Base-by-base conservation (phyloP, 495 filamentous ascomycete species). In the Penicillium dipodomyicola region DNA sequence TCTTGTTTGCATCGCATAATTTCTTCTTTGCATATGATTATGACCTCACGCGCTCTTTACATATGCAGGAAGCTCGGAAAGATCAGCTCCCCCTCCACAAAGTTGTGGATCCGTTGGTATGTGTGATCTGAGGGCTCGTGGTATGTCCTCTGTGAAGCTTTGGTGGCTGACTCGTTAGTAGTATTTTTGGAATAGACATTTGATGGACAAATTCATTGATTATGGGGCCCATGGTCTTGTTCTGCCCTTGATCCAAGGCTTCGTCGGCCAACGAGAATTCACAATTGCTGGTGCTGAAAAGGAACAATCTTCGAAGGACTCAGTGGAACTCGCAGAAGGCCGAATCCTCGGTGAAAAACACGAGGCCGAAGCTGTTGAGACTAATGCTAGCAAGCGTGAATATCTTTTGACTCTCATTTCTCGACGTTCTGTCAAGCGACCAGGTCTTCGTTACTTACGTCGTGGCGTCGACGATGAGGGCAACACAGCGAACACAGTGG, bases 1-100 rank as follows among this genome's bases (percentile, higher is more conserved):
- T 96, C 45, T 74, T 95, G 47, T 89, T 96, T 61, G 80, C 86
- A 4, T 91, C 87, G 17, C 79, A 79, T 52, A 96, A 89, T 67
- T 96, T 96, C 73, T 97, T 86, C 73, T 98, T 89, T 64, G 86
- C 90, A 12, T 96, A 98, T 69, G 94, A 98, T 58, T 82, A 89
- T 69, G 92, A 97, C 65, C 79, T 97, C 32, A 96, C 93, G 11
- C 80, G 86, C 42, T 83, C 81, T 58, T 65, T 88, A 62, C 74
- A 77, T 35, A 72, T 69, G 29, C 79, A 81, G 50, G 67, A 76
- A 7, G 57, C 66, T 17, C 39, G 60, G 49, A 70, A 59, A 25
- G 70, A 69, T 4, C 75, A 77, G 14, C 44, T 85, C 40, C 87
- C 91, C 11, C 73, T 96, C 5, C 80, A 88, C 64, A 82, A 82